Base-by-base conservation (phyloP, 23 red algal genomes). In the Gracilaria gracilis region DNA sequence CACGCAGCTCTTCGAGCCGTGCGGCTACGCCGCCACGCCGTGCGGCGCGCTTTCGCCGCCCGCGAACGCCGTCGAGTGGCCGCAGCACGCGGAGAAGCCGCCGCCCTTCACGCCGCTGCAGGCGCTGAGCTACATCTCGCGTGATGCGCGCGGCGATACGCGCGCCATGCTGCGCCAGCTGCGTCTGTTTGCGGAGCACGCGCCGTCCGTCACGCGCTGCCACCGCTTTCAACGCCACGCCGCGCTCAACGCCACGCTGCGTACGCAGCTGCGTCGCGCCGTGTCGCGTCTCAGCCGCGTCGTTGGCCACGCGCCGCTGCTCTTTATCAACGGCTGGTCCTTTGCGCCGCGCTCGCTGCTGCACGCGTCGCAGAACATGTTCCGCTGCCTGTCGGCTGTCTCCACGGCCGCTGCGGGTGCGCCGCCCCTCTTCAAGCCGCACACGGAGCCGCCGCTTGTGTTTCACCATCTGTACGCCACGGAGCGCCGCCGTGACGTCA, bases 1-100 rank as follows among this genome's bases (percentile, higher is more conserved):
- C 38, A 87, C 61, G 23, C 55, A 59, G 61, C 93, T 95, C 49
- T 95, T 91, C 61, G 35, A n/a, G n/a, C 36, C 91, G 44, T 89
- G 83, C 37, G 29, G 46, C 19, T 89, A 81, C 77, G 73, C 66
- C 25, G 76, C 61, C n/a, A 29, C 58, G 33, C 48, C 57, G 35
- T 88, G 72, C 64, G 64, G 25, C 5, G 15, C 42, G 4, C n/a
- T 24, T 13, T 8, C n/a, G 4, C 7, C 27, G 24, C 27, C 42
- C 5, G 4, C 42, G 5, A 46, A 46, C 42, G 42, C 42, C 42
- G 4, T 11, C 42, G 42, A 7, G 5, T 4, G 5, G 42, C 5
- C 42, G 28, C 55, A 62, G 59, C 47, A 35, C 31, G 25, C 2
- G 6, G 14, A 50, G 20, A 40, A 77, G 46, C 72, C 31, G 8